Evolutionary conservation across 306 rosid genomes (phyloP), one percentile per base, ranked within the genome.

Genomic region (Medicago ruthenica): DNA sequence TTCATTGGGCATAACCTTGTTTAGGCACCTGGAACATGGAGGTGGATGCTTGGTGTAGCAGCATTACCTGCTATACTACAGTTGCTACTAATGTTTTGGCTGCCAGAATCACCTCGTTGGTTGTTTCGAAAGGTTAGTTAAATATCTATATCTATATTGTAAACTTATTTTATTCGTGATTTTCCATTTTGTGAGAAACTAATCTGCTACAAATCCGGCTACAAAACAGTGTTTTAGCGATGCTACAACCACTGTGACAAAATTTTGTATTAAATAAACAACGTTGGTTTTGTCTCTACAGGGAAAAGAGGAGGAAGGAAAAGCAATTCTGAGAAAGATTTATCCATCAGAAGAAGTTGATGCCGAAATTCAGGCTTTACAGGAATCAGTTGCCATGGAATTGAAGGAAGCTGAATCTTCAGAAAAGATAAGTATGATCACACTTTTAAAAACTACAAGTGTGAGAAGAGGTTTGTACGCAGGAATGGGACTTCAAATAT

Each of bases 101-200:
- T 88, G 40, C 91, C 89, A 2, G 89, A 88, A 80, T 88, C 89
- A 7, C 91, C 91, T 5, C 89, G 89, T 59, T 88, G 89, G 91
- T 72, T 88, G 36, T 88, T 31, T 79, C 77, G 87, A 34, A 83
- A 88, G 84, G 88, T 87, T 44, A 0, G 50, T 64, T 14, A 15
- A 5, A 54, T 71, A n/a, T n/a, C n/a, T n/a, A n/a, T 18, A 5
- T 7, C 31, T 27, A 8, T 15, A 12, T 51, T 22, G 24, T 69
- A 11, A 0, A 5, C 5, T 6, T 14, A 6, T 13, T 13, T 27
- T 6, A 59, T 60, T 60, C 2, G 0, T 61, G 6, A 31, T 22
- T 58, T 13, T 22, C 1, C 3, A 22, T 58, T 22, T 58, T 58
- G 64, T 21, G 9, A 58, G 1, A 12, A 58, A 22, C 17, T 21